These are phyloP conservation scores for Metschnikowia dekortorum DNA, from an alignment of 805 yeast species.

Conservation along the genomic window DNA sequence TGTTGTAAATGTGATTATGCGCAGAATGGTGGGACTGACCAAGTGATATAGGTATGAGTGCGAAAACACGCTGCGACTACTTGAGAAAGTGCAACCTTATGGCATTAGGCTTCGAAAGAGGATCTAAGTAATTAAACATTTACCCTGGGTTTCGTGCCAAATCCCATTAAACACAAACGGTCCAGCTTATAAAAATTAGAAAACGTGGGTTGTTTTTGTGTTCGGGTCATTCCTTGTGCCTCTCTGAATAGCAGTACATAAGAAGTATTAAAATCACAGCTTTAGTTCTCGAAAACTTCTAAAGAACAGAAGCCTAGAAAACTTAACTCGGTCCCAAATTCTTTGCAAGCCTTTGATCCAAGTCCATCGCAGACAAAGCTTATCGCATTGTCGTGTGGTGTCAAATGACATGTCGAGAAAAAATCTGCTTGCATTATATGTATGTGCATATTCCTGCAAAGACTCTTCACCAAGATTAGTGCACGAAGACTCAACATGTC, in stretches of 20 bases:
- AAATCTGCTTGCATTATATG: not conserved
- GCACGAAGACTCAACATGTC: constrained; percentile 13
- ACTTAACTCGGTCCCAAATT: not conserved
- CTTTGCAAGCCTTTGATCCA: not conserved
- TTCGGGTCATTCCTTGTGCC: too few species aligned
- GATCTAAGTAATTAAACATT: too few species aligned
- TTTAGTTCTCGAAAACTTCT: too few species aligned
- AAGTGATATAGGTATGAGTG: not conserved
- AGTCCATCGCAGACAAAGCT: not conserved
- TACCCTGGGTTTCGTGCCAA: too few species aligned
- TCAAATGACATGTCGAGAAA: constrained; percentile 2
- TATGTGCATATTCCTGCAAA: constrained; percentile 10
- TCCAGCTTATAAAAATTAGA: too few species aligned
- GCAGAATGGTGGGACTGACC: not conserved
- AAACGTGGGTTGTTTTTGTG: too few species aligned
- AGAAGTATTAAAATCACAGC: too few species aligned
- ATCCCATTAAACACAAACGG: too few species aligned
- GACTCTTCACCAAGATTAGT: constrained; percentile 3
- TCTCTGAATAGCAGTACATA: too few species aligned
- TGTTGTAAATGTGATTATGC: not conserved
- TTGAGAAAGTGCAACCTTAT: not conserved
- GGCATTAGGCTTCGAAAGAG: too few species aligned
- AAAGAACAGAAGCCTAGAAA: not conserved
- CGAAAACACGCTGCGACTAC: not conserved
- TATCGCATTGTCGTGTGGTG: constrained; percentile 4